phyloP scores from a whole-genome alignment of 2,329 filamentous ascomycete genomes.

The Cadophora luteo-olivacea region DNA sequence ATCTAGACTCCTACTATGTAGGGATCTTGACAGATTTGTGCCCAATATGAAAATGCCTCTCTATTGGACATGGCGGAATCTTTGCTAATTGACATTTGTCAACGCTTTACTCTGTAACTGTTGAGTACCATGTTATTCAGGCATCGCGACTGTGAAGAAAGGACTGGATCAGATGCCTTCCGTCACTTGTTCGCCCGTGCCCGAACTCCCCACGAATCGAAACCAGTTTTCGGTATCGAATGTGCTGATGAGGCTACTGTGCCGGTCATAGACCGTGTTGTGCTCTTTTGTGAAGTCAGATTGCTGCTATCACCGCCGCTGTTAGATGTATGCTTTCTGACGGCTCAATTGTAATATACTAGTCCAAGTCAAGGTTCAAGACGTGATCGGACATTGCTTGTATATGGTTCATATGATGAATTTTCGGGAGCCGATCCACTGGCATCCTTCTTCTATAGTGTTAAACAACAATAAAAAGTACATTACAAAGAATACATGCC shows the following conservation, averaged over 20 bases:
- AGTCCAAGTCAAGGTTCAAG: not conserved
- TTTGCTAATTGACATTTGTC: not conserved
- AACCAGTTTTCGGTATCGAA: not conserved
- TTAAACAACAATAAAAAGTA: slow-evolving; percentile 27
- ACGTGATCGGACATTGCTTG: not conserved
- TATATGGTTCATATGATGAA: not conserved
- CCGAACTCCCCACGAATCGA: not conserved
- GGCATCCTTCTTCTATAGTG: slow-evolving; percentile 12
- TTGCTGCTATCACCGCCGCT: not conserved
- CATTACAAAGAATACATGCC: slow-evolving; percentile 28
- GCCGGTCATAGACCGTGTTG: not conserved
- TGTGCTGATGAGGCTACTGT: not conserved
- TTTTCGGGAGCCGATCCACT: not conserved
- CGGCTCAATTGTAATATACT: not conserved
- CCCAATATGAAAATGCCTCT: not conserved
- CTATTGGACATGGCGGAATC: not conserved
- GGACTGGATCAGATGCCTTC: not conserved
- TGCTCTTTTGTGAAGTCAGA: not conserved
- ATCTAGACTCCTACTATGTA: not conserved
- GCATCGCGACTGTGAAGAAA: not conserved
- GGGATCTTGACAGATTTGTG: not conserved
- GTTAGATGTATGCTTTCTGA: not conserved
- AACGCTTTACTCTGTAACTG: not conserved
- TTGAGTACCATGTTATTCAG: not conserved
- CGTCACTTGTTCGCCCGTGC: not conserved